Percentiles rank a stretch among this genome's conserved stretches.
Evolutionary conservation across 2,329 filamentous ascomycete genomes (phyloP).

Genomic region (Trichoderma pleuroti): DNA sequence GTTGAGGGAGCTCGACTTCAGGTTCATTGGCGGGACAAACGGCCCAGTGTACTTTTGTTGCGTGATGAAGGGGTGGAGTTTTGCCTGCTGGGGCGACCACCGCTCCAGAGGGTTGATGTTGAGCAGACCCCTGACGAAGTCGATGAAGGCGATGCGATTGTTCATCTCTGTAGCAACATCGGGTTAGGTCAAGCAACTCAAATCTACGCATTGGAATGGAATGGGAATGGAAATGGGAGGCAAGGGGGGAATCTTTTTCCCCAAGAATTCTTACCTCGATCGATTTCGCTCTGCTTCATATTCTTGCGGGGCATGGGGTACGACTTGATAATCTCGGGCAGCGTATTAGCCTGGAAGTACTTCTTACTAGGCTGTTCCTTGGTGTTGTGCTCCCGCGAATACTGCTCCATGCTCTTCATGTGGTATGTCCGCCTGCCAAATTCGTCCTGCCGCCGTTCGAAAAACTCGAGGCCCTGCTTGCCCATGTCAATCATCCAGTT

Average conservation of each 20-base stretch:
- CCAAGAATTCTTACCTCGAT: slow-evolving; percentile 65
- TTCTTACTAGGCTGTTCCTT: slow-evolving; percentile 99
- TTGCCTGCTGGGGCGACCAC: slow-evolving; percentile 97
- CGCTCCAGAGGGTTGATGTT: slow-evolving; percentile 94
- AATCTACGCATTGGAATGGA: neutral
- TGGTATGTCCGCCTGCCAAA: slow-evolving; percentile 88
- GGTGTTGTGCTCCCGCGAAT: slow-evolving; percentile 88
- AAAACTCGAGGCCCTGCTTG: slow-evolving; percentile 96
- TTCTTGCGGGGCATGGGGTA: slow-evolving; percentile 99
- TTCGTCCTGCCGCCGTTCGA: slow-evolving; percentile 87
- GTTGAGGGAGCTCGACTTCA: slow-evolving; percentile 81
- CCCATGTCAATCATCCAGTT: slow-evolving; percentile 99
- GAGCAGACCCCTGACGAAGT: slow-evolving; percentile 89
- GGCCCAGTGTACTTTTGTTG: slow-evolving; percentile 96
- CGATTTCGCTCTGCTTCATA: slow-evolving; percentile 96
- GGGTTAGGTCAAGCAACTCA: neutral
- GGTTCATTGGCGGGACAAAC: slow-evolving; percentile 94
- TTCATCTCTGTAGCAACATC: slow-evolving; percentile 77
- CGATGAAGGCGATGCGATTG: slow-evolving; percentile 94
- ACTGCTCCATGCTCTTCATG: slow-evolving; percentile 96
- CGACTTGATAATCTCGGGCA: slow-evolving; percentile 95
- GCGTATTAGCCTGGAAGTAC: slow-evolving; percentile 90
- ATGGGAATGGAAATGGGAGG: neutral
- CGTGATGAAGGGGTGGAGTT: slow-evolving; percentile 96
- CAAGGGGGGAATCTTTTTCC: neutral